Evolutionary conservation across 1,284 basidiomycete genomes (phyloP), one percentile per base, ranked within the genome.

Genomic region (Agaricales sp.): DNA sequence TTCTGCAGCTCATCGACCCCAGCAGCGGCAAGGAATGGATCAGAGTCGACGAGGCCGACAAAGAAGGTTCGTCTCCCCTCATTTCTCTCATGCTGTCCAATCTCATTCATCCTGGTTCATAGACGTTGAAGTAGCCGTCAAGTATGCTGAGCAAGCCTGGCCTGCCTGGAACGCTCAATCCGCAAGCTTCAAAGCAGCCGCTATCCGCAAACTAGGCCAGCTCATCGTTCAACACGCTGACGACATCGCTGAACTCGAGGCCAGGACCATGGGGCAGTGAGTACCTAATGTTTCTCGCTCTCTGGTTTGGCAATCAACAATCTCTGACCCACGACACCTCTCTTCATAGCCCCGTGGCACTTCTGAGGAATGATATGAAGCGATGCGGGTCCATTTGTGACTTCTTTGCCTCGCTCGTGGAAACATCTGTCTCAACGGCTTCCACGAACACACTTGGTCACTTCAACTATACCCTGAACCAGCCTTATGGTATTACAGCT

Each of bases 141-240:
- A 19, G 20, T 19, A 22, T 21, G 46, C 46, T 14, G 12, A 47
- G 46, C 19, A 24, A 8, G 46, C 46, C 35, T 47, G 30, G 25
- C 46, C 24, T 8, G 46, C 35, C n/a, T 47, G 46, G 46, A 37
- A 24, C 20, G 35, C 46, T 22, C 46, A n/a, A 12, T 14, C 46
- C 14, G 24, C 18, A 12, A 37, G 39, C n/a, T 11, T 26, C 23
- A 22, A 30, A 2, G 46, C 37, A 39, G 12, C 11, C 3, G n/a
- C n/a, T 13, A 2, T 47, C 37, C 46, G 46, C 11, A 47, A 39
- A 30, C 35, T 47, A 3, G 20, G 37, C 24, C 25, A 13, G 2
- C 20, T 47, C 13, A 41, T 47, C 6, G 14, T 24, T 16, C 8
- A 43, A 13, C n/a, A 47, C 23, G 21, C 13, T 20, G 46, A 47